phyloP scores from a whole-genome alignment of 2,329 filamentous ascomycete species.

The Sporothrix mexicana region DNA sequence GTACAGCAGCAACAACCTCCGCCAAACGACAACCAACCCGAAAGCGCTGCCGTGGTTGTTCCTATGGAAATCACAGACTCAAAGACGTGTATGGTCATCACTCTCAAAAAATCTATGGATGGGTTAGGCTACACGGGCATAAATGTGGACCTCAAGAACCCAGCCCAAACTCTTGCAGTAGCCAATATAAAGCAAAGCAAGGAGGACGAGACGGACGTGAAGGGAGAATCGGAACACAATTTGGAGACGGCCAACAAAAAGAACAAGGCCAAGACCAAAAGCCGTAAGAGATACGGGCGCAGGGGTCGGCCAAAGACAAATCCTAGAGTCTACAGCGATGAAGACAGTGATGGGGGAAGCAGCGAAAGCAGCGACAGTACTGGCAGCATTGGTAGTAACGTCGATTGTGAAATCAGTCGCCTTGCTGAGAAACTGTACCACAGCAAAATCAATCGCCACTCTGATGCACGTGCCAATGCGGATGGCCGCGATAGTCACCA shows the following conservation, averaged over 20 bases:
- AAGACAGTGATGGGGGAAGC: background rate
- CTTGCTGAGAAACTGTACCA: slow-evolving; percentile 27
- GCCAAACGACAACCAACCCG: background rate
- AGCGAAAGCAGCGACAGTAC: background rate
- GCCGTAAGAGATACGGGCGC: background rate
- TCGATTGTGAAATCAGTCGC: slow-evolving; percentile 20
- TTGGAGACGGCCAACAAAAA: background rate
- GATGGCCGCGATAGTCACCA: slow-evolving; percentile 1
- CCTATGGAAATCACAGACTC: background rate
- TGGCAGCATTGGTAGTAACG: background rate
- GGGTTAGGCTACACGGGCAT: slow-evolving; percentile 8
- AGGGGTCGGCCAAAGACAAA: background rate
- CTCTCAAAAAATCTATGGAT: background rate
- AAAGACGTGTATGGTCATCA: slow-evolving; percentile 21
- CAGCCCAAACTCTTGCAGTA: slow-evolving; percentile 20
- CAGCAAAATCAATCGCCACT: background rate
- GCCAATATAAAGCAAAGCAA: background rate
- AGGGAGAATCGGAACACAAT: slow-evolving; percentile 1
- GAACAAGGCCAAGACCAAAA: background rate
- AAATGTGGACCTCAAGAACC: slow-evolving; percentile 25
- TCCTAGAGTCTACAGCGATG: background rate
- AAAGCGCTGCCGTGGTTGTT: background rate
- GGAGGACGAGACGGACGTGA: background rate
- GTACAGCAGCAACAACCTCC: background rate
- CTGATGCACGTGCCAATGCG: slow-evolving; percentile 12